Conservation (phyloP, 768 basidiomycete genomes). For the Dioszegia crocea region DNA sequence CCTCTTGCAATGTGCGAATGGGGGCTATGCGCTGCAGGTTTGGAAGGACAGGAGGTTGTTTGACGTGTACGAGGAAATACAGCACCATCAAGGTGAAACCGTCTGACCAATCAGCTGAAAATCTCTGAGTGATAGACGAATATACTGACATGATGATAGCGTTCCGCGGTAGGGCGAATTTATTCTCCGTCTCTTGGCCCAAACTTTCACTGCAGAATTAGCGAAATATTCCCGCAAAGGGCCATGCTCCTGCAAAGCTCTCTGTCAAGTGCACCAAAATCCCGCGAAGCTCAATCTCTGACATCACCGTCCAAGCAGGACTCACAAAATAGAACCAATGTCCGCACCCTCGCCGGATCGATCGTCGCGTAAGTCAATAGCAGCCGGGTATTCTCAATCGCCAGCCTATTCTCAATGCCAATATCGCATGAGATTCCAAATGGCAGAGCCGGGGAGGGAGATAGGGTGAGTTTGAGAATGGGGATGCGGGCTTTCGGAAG, state of each 20-base stretch:
- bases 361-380: constrained; percentile 96
- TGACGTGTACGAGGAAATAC: constrained; percentile 95
- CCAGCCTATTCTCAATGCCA: constrained; percentile 94
- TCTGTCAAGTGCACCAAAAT: background rate
- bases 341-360: constrained; percentile 87
- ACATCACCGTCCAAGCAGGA: constrained; percentile 36
- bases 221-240: background rate
- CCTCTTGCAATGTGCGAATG: constrained; percentile 71
- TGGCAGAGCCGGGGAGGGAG: constrained; percentile 54
- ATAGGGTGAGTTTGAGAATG: constrained; percentile 92
- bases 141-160: constrained; percentile 65
- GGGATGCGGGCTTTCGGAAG: constrained; percentile 96
- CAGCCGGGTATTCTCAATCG: constrained; percentile 91
- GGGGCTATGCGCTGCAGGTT: constrained; percentile 95
- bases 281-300: background rate
- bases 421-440: constrained; percentile 90
- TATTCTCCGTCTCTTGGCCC: constrained; percentile 97
- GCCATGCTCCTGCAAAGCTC: background rate
- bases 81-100: constrained; percentile 97
- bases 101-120: constrained; percentile 49
- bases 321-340: constrained; percentile 93
- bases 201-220: constrained; percentile 76
- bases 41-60: constrained; percentile 91
- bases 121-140: too few relatives aligned
- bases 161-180: constrained; percentile 98